Evolutionary conservation across 139 green algal genomes (phyloP), one percentile per base, ranked within the genome.

Genomic region (Trebouxia sp.): DNA sequence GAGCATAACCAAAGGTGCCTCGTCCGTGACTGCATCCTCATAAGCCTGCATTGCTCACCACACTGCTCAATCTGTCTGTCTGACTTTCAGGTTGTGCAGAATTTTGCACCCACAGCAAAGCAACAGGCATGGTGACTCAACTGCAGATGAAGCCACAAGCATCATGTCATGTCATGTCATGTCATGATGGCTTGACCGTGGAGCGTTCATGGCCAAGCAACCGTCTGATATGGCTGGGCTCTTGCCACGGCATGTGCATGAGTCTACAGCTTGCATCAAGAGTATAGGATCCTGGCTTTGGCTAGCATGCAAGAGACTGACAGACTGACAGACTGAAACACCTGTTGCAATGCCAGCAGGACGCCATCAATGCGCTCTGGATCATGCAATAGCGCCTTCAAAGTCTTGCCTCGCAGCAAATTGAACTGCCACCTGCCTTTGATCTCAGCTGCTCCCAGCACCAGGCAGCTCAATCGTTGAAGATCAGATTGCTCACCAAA

Each of bases 31-130:
- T 28, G 67, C 80, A 62, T 80, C 80, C 10, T 30, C 80, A 74
- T 76, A 84, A 28, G 62, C 80, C 80, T 84, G 69, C 67, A 76
- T n/a, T n/a, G n/a, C n/a, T n/a, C n/a, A n/a, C n/a, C n/a, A n/a
- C n/a, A n/a, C n/a, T n/a, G n/a, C n/a, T n/a, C n/a, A n/a, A n/a
- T n/a, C n/a, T n/a, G n/a, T n/a, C n/a, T n/a, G n/a, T n/a, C n/a
- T n/a, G n/a, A n/a, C n/a, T n/a, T n/a, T n/a, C n/a, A n/a, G n/a
- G n/a, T n/a, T n/a, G n/a, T n/a, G n/a, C n/a, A n/a, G n/a, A n/a
- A n/a, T n/a, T n/a, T n/a, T n/a, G n/a, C n/a, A n/a, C n/a, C n/a
- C n/a, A n/a, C n/a, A n/a, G n/a, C n/a, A n/a, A n/a, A n/a, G n/a
- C n/a, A n/a, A n/a, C n/a, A n/a, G n/a, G n/a, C n/a, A n/a, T n/a